These are phyloP conservation scores for Angophora floribunda DNA, from an alignment of 345 rosid species.

Conservation along the genomic window DNA sequence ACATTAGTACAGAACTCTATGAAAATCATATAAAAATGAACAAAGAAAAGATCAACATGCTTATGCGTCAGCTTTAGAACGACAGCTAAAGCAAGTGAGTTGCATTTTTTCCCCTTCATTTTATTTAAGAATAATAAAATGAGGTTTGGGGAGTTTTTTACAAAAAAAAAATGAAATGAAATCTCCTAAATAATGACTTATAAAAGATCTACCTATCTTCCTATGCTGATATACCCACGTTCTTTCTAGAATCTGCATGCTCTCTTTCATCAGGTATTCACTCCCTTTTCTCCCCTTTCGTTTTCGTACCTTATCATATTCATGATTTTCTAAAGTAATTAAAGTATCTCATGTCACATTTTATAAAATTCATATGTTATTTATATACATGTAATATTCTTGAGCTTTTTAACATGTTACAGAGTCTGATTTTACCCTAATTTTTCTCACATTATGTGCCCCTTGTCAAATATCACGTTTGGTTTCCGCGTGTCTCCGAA, in stretches of 20 bases:
- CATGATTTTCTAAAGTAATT: background rate
- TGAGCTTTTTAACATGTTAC: background rate
- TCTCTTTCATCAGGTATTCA: background rate
- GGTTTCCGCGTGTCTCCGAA: background rate
- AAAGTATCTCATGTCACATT: background rate
- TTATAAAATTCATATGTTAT: background rate
- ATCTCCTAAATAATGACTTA: background rate
- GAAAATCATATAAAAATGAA: background rate
- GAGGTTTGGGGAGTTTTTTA: background rate
- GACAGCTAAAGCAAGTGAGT: background rate
- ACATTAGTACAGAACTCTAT: background rate
- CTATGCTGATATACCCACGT: background rate
- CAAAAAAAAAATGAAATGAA: background rate
- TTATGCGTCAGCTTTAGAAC: background rate
- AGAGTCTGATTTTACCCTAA: fast-evolving
- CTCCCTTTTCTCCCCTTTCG: background rate
- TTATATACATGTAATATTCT: background rate
- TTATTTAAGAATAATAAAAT: background rate
- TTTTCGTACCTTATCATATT: background rate
- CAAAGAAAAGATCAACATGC: background rate
- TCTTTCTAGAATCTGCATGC: background rate
- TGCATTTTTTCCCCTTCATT: background rate
- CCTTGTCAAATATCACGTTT: background rate
- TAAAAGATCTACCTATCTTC: background rate
- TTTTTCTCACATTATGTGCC: fast-evolving